Percentiles rank a stretch among this genome's conserved stretches.
These are phyloP conservation scores for Sophora flavescens DNA, from an alignment of 306 rosid genomes.

Conservation along the genomic window DNA sequence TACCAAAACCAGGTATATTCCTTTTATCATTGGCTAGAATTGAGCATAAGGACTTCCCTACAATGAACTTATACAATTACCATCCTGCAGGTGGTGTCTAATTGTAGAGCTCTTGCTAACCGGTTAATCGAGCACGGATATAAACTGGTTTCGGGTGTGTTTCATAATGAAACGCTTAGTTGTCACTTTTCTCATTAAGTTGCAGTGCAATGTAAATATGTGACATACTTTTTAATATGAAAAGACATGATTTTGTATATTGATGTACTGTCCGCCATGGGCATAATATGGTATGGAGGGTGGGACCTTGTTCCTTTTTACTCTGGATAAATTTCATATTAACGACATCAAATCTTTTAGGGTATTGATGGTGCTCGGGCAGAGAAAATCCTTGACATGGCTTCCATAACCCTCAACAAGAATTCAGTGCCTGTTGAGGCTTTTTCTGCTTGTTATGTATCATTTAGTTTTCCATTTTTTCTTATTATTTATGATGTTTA, in stretches of 20 bases:
- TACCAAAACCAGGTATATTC: slow-evolving; percentile 79
- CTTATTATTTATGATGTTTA: slow-evolving; percentile 15
- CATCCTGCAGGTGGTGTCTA: slow-evolving; percentile 77
- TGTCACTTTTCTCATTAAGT: slow-evolving; percentile 22
- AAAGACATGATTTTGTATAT: slow-evolving; percentile 32
- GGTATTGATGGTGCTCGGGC: slow-evolving; percentile 94
- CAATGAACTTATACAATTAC: not conserved
- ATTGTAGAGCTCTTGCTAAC: slow-evolving; percentile 84
- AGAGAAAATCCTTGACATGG: slow-evolving; percentile 96
- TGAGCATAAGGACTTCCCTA: slow-evolving; percentile 31
- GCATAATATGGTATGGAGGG: not conserved
- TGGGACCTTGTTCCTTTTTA: not conserved
- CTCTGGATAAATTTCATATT: slow-evolving; percentile 30
- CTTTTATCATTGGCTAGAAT: slow-evolving; percentile 32
- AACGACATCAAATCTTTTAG: slow-evolving; percentile 51
- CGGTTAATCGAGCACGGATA: slow-evolving; percentile 73
- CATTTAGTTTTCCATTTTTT: not conserved
- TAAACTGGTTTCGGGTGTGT: slow-evolving; percentile 82
- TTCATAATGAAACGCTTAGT: not conserved
- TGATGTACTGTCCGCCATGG: slow-evolving; percentile 13
- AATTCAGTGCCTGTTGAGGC: slow-evolving; percentile 88
- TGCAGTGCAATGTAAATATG: slow-evolving; percentile 4
- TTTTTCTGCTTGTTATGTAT: slow-evolving; percentile 1
- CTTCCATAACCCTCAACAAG: slow-evolving; percentile 91
- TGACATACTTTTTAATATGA: slow-evolving; percentile 7